Evolutionary conservation across 306 rosid genomes (phyloP).

Genomic region (Abrus pulchellus): DNA sequence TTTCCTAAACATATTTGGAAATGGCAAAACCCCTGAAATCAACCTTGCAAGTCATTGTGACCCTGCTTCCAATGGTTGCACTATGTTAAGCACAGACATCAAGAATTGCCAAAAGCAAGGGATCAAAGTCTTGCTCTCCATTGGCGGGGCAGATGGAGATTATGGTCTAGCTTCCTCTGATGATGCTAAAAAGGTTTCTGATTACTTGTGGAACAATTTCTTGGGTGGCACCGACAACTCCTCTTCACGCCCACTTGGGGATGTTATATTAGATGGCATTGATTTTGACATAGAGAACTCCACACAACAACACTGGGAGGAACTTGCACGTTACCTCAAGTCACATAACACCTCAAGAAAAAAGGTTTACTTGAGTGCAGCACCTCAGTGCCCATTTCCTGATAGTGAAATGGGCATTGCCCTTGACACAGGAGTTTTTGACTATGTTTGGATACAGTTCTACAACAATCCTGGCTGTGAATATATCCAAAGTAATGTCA

Average conservation of each 20-base stretch:
- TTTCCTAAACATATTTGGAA: conserved; percentile 50
- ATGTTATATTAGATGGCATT: conserved; percentile 62
- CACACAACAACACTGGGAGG: conserved; percentile 25
- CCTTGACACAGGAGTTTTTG: conserved; percentile 49
- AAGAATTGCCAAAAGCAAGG: conserved; percentile 58
- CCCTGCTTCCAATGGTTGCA: conserved; percentile 52
- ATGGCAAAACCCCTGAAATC: conserved; percentile 52
- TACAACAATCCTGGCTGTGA: conserved; percentile 65
- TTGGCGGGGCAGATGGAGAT: conserved; percentile 53
- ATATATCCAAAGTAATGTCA: conserved; percentile 43
- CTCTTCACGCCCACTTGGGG: conserved; percentile 57
- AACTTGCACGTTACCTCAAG: conserved; percentile 46
- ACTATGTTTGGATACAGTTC: conserved; percentile 65
- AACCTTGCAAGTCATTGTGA: conserved; percentile 64
- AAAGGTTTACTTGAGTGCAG: conserved; percentile 56
- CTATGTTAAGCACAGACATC: conserved; percentile 40
- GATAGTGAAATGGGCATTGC: conserved; percentile 45
- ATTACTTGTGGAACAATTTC: conserved; percentile 66
- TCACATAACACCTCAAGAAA: conserved; percentile 29
- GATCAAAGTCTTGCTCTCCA: conserved; percentile 63
- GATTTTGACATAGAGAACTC: conserved; percentile 55
- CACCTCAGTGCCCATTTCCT: conserved; percentile 73
- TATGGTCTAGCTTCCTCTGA: conserved; percentile 56
- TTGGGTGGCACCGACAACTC: conserved; percentile 55
- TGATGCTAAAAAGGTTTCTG: conserved; percentile 58